Percentiles rank a stretch among this genome's conserved stretches.
These are phyloP conservation scores for Fragaria vesca DNA, from an alignment of 306 rosid species.

Conservation along the genomic window DNA sequence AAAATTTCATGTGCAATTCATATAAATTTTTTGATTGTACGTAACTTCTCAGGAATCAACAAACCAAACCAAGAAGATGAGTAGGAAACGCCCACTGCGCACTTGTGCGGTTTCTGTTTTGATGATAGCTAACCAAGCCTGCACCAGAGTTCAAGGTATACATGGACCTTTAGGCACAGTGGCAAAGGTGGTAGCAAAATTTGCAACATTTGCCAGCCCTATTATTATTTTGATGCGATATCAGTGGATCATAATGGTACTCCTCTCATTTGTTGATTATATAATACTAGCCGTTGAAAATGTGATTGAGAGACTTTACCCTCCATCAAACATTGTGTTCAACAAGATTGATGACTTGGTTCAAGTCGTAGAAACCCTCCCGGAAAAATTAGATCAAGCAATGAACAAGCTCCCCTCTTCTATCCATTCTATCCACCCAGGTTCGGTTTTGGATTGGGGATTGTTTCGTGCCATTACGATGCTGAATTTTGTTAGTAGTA, in stretches of 20 bases:
- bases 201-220: slow-evolving; percentile 37
- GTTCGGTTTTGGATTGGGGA: slow-evolving; percentile 39
- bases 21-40: no score
- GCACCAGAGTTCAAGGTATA: slow-evolving; percentile 37
- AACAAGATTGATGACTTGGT: slow-evolving; percentile 55
- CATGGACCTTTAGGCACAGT: slow-evolving; percentile 55
- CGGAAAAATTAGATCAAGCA: slow-evolving; percentile 45
- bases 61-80: slow-evolving; percentile 30
- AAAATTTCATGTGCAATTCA: neutral
- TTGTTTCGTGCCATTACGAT: slow-evolving; percentile 35
- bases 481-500: slow-evolving; percentile 41
- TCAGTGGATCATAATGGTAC: slow-evolving; percentile 34
- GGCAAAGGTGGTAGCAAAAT: slow-evolving; percentile 31
- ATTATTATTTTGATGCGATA: slow-evolving; percentile 32
- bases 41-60: slow-evolving; percentile 33
- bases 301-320: slow-evolving; percentile 45
- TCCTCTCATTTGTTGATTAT: slow-evolving; percentile 57
- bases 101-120: slow-evolving; percentile 55
- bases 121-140: slow-evolving; percentile 35
- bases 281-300: slow-evolving; percentile 38
- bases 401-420: slow-evolving; percentile 32
- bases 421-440: slow-evolving; percentile 22
- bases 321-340: slow-evolving; percentile 45
- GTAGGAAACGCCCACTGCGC: slow-evolving; percentile 58
- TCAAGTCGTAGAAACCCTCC: slow-evolving; percentile 29